Percentiles rank a stretch among this genome's conserved stretches.
phyloP scores from a whole-genome alignment of 495 filamentous ascomycete species.

The Bombardia bombarda region DNA sequence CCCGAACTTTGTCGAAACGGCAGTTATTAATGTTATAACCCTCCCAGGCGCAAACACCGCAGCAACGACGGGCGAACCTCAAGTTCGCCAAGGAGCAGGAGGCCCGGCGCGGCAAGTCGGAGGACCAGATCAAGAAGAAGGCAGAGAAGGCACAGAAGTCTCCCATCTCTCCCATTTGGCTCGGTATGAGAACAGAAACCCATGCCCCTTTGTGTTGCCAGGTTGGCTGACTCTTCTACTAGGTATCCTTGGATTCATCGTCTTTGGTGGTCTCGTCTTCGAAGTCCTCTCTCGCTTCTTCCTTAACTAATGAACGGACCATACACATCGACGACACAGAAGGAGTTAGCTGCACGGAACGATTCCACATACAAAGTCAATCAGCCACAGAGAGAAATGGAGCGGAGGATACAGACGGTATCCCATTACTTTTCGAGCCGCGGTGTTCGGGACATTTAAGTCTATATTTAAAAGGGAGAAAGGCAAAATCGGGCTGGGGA shows the following conservation, averaged over 20 bases:
- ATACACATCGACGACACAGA: neutral
- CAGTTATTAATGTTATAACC: too few species aligned
- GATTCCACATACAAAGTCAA: too few species aligned
- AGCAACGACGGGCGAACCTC: constrained; percentile 83
- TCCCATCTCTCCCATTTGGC: constrained; percentile 71
- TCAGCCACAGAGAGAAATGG: too few species aligned
- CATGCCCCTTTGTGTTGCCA: neutral
- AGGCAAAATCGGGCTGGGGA: too few species aligned
- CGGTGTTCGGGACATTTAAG: too few species aligned
- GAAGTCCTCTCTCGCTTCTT: constrained; percentile 74
- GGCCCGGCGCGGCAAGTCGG: constrained; percentile 74
- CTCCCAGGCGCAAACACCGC: constrained; percentile 93
- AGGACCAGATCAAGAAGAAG: constrained; percentile 58
- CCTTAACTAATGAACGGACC: constrained; percentile 22
- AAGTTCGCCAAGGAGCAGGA: constrained; percentile 74
- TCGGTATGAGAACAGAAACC: constrained; percentile 52
- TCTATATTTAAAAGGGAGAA: too few species aligned
- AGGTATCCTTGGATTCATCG: constrained; percentile 74
- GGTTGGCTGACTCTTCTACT: constrained; percentile 10
- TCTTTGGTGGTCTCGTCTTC: constrained; percentile 78
- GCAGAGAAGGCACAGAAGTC: constrained; percentile 57
- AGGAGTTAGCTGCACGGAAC: neutral
- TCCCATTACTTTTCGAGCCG: too few species aligned
- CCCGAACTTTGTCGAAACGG: too few species aligned
- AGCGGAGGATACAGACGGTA: too few species aligned